Percentiles rank a stretch among this genome's conserved stretches.
These are phyloP conservation scores for Citeromyces matritensis DNA, from an alignment of 805 yeast genomes.

Conservation along the genomic window DNA sequence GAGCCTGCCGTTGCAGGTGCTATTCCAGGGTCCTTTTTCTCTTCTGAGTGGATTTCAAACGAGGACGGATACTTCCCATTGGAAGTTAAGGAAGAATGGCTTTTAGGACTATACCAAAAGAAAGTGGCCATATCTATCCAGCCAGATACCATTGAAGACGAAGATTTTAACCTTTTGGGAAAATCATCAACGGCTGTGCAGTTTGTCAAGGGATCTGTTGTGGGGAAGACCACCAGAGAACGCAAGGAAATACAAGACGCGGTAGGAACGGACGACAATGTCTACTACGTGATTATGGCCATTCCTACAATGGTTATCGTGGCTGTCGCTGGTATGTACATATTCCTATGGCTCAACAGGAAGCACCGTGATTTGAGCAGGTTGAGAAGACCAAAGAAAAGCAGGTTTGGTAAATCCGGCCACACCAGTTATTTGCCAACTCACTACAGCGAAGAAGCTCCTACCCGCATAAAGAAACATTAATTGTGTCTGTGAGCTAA, in stretches of 20 bases:
- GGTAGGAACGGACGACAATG: conserved; percentile 25
- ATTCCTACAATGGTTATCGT: conserved; percentile 54
- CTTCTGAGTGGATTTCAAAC: conserved; percentile 57
- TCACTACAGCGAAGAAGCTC: no score
- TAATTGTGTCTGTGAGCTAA: no score
- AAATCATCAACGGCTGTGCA: conserved; percentile 19
- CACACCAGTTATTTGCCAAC: no score
- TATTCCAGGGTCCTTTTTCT: conserved; percentile 30
- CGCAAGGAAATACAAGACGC: conserved; percentile 14
- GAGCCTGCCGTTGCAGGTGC: conserved; percentile 10
- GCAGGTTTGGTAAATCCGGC: conserved; percentile 11
- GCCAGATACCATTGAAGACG: conserved; percentile 14
- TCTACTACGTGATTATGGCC: conserved; percentile 44
- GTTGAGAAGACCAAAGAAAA: conserved; percentile 20
- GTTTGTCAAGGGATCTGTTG: conserved; percentile 34
- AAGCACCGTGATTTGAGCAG: conserved; percentile 37
- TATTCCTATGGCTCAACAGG: conserved; percentile 42
- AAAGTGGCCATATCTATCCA: conserved; percentile 58
- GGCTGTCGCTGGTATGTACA: conserved; percentile 46
- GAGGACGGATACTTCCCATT: conserved; percentile 52
- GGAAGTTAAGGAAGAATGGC: conserved; percentile 49
- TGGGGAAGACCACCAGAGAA: conserved; percentile 26
- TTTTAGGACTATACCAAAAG: conserved; percentile 34
- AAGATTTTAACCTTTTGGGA: conserved; percentile 3
- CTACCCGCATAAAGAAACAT: no score